Conservation (phyloP, 331 rosid species). For the Acacia concinna region DNA sequence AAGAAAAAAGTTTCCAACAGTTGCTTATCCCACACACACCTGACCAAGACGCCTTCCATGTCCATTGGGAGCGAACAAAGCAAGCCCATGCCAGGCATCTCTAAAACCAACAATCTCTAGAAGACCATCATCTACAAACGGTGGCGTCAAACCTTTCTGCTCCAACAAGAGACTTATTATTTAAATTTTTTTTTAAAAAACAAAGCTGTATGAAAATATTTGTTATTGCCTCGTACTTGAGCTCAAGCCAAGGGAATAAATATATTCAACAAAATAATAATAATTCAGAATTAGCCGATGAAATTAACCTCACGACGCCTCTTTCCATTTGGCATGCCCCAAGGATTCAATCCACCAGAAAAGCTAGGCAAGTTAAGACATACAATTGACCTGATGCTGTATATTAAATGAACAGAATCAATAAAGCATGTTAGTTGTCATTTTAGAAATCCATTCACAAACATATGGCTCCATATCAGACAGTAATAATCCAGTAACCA, state of each 20-base stretch:
- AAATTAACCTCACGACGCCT: constrained; percentile 53
- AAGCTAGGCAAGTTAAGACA: constrained; percentile 98
- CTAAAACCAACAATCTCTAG: constrained; percentile 92
- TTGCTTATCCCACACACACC: constrained; percentile 43
- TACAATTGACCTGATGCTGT: constrained; percentile 87
- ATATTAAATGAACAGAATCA: constrained; percentile 16
- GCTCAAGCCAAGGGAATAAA: background rate
- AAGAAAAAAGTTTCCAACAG: background rate
- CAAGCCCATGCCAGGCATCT: constrained; percentile 98
- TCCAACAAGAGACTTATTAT: constrained; percentile 16
- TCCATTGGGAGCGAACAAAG: constrained; percentile 81
- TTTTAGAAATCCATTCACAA: background rate
- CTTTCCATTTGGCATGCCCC: constrained; percentile 77
- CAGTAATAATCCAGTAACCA: constrained; percentile 7
- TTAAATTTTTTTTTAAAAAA: constrained; percentile 16
- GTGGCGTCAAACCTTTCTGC: constrained; percentile 76
- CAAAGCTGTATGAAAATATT: background rate
- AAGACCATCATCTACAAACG: constrained; percentile 88
- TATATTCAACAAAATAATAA: background rate
- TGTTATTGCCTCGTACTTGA: background rate
- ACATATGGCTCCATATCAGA: background rate
- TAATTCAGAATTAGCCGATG: constrained; percentile 22
- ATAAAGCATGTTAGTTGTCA: constrained; percentile 10
- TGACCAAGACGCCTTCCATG: constrained; percentile 99
- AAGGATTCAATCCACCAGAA: constrained; percentile 94